Conservation (phyloP, 768 basidiomycete species). For the Lactarius evosmus region DNA sequence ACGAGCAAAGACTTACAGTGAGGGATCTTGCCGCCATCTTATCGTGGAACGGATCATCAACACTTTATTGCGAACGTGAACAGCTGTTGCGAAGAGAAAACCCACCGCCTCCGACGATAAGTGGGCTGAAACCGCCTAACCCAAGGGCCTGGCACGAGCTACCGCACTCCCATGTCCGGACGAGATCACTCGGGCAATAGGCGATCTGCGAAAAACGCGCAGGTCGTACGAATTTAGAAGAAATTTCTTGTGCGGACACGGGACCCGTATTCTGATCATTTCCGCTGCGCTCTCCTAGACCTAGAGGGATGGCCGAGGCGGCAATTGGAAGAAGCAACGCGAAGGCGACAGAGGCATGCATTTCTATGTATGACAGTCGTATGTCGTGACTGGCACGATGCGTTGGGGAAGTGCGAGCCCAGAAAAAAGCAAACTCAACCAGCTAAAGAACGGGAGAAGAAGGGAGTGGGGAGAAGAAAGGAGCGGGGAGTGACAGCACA, state of each 20-base stretch:
- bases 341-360: background rate
- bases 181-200: slow-evolving; percentile 37
- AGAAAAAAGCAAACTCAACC: background rate
- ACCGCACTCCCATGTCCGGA: slow-evolving; percentile 39
- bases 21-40: slow-evolving; percentile 35
- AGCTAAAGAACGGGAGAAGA: background rate
- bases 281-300: background rate
- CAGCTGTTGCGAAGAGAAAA: background rate
- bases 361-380: background rate
- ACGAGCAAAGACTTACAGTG: slow-evolving; percentile 30
- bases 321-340: background rate
- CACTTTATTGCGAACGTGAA: background rate
- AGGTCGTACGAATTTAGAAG: slow-evolving; percentile 31
- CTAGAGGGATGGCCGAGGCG: background rate
- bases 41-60: background rate
- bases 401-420: background rate
- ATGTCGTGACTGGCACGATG: background rate
- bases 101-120: slow-evolving; percentile 39
- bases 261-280: background rate
- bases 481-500: no score
- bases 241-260: background rate
- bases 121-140: slow-evolving; percentile 29
- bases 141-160: slow-evolving; percentile 35
- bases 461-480: background rate
- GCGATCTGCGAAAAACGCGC: slow-evolving; percentile 39